Conservation (phyloP, 192 early-diverging fungal species). For the Rhizophagus sp. region DNA sequence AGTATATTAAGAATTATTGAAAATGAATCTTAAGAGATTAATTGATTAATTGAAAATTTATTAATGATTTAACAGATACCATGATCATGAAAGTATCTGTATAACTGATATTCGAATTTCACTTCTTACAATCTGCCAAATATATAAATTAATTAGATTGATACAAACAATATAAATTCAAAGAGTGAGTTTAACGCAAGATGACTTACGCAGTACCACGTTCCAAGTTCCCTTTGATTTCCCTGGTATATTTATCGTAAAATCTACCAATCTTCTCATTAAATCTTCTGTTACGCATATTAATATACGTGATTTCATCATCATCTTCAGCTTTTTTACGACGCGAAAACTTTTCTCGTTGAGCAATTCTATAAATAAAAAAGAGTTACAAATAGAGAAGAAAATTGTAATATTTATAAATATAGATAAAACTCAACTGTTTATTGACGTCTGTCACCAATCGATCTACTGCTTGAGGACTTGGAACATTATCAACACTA, state of each 20-base stretch:
- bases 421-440: not conserved
- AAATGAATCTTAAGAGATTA: too few relatives aligned
- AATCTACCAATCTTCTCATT: constrained; percentile 96
- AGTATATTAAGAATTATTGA: too few relatives aligned
- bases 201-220: constrained; percentile 71
- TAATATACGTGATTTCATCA: constrained; percentile 95
- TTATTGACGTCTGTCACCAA: constrained; percentile 72
- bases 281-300: constrained; percentile 92
- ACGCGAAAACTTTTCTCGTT: constrained; percentile 64
- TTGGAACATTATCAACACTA: constrained; percentile 56
- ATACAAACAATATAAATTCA: too few relatives aligned
- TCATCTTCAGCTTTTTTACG: constrained; percentile 68
- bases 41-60: too few relatives aligned
- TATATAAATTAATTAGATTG: too few relatives aligned
- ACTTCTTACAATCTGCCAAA: too few relatives aligned
- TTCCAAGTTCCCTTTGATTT: constrained; percentile 87
- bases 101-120: too few relatives aligned
- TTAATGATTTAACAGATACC: too few relatives aligned
- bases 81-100: too few relatives aligned
- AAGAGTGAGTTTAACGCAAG: too few relatives aligned
- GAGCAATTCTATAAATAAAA: constrained; percentile 42
- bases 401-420: too few relatives aligned
- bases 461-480: constrained; percentile 63
- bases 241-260: constrained; percentile 93
- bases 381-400: too few relatives aligned